A percentile compares a stretch with the other conserved stretches of the same genome.
Conservation (phyloP, 257 asterid species). For the Marsdenia floribunda region DNA sequence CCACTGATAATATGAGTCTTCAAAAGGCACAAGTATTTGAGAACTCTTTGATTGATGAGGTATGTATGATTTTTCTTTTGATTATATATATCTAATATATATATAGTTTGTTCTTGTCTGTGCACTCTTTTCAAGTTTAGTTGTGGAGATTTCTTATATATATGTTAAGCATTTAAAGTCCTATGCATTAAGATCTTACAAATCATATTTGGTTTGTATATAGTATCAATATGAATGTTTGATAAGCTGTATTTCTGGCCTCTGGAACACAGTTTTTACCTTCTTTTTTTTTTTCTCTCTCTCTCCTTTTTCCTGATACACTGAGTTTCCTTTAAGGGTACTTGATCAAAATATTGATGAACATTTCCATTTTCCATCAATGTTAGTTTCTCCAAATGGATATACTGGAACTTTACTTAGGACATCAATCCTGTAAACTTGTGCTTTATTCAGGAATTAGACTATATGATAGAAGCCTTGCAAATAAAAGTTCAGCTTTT, state of each 20-base stretch:
- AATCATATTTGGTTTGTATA: not conserved
- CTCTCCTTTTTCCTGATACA: not conserved
- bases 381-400: not conserved
- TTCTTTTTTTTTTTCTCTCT: no score
- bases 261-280: not conserved
- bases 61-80: slow-evolving; percentile 6
- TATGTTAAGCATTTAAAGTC: not conserved
- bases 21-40: slow-evolving; percentile 76
- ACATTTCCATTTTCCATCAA: not conserved
- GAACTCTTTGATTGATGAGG: slow-evolving; percentile 58
- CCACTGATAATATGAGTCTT: slow-evolving; percentile 94
- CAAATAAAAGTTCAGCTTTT: not conserved
- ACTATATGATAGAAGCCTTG: not conserved
- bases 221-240: not conserved
- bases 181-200: not conserved
- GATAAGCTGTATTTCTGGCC: no score
- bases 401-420: not conserved
- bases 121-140: not conserved
- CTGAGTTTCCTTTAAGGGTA: not conserved
- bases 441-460: not conserved
- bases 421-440: not conserved
- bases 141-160: not conserved
- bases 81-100: not conserved
- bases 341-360: not conserved
- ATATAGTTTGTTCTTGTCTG: not conserved